phyloP scores from a whole-genome alignment of 2,329 filamentous ascomycete species.

The Thelonectria blattea region DNA sequence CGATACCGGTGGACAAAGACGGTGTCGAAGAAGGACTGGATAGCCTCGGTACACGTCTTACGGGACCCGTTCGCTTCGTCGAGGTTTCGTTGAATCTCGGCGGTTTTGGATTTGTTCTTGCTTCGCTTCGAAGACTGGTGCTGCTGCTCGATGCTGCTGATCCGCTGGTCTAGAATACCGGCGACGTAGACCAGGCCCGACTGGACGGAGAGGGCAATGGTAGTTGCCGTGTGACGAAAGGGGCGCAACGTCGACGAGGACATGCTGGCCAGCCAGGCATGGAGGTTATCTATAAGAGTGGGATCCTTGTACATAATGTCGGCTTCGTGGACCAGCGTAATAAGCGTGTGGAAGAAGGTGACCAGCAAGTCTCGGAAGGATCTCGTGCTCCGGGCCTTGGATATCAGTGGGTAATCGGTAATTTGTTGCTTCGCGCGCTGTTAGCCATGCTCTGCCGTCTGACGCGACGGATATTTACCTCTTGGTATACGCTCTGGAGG shows the following conservation, averaged over 20 bases:
- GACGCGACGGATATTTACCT: conserved; percentile 55
- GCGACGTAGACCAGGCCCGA: conserved; percentile 78
- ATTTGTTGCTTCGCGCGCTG: conserved; percentile 65
- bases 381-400: conserved; percentile 76
- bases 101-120: conserved; percentile 79
- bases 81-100: conserved; percentile 74
- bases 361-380: conserved; percentile 80
- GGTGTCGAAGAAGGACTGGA: conserved; percentile 88
- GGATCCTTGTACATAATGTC: conserved; percentile 79
- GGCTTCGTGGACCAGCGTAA: conserved; percentile 81
- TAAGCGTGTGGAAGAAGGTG: conserved; percentile 78
- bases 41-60: conserved; percentile 70
- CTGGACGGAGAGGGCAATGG: conserved; percentile 80
- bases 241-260: conserved; percentile 86
- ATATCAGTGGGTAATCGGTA: conserved; percentile 90
- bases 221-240: conserved; percentile 92
- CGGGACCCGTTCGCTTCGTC: conserved; percentile 73
- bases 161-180: conserved; percentile 71
- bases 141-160: conserved; percentile 79
- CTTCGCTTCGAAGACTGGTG: conserved; percentile 75
- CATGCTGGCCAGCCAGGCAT: conserved; percentile 89
- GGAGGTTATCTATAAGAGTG: conserved; percentile 84
- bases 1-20: conserved; percentile 96
- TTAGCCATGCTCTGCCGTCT: conserved; percentile 36
- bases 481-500: conserved; percentile 86